Base-by-base conservation (phyloP, 768 basidiomycete genomes). In the Lactarius sanguifluus region DNA sequence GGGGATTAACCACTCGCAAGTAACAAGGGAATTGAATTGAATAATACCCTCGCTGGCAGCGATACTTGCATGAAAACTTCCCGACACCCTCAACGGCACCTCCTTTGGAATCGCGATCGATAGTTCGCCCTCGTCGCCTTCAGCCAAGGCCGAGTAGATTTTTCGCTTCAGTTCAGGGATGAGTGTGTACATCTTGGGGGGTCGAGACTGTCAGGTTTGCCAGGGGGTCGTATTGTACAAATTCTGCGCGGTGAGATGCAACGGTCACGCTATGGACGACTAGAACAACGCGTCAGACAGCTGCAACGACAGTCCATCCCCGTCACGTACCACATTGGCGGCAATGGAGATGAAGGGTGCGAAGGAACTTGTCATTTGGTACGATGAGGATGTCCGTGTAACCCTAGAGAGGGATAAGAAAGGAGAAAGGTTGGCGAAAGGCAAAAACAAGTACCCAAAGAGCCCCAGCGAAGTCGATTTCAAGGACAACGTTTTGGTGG, bases 161-260 rank as follows among this genome's bases (percentile, higher is more conserved):
- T 89, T 90, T 65, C 97, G 84, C 81, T 97, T 98, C 66, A 96
- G 81, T 74, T 97, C 97, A 7, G 94, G 94, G 92, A 78, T 96
- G 94, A 62, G 86, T 84, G 73, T 95, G 92, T 65, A 91, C 88
- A 75, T 97, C 93, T 70, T 84, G 82, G 13, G 86, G 81, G 70
- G 88, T 87, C 52, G 78, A 86, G 72, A 88, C 81, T 68, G 79
- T 82, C 71, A 92, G 79, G 69, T 83, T 86, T 30, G 83, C 80
- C 62, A 93, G 82, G 16, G 90, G 86, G 78, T 96, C 92, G 73
- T 86, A 80, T 75, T 92, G 88, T 8, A 85, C 81, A 75, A 92
- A 96, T 67, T 91, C 91, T 34, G 92, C 89, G 62, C 81, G 80
- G 72, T 88, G 85, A 54, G 86, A 85, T 43, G 81, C 85, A 69